Evolutionary conservation across 495 filamentous ascomycete genomes (phyloP).

Genomic region (Aspergillus ostianus): DNA sequence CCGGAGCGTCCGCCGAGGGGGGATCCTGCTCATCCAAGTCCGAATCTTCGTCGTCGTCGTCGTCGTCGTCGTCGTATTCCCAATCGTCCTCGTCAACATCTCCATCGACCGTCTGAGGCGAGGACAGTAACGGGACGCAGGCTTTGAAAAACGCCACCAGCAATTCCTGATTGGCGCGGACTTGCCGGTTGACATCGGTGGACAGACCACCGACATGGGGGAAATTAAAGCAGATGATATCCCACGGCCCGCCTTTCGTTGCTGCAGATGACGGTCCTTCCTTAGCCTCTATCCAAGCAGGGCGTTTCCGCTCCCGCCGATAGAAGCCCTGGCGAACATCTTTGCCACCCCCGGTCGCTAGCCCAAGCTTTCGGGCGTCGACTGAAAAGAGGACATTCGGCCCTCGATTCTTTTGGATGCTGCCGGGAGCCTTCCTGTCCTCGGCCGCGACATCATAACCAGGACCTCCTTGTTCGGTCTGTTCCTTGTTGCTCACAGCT

Average conservation of each 20-base stretch:
- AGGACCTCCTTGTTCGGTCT: no score
- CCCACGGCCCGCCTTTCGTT: constrained; percentile 51
- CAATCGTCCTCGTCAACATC: constrained; percentile 26
- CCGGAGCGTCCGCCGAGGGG: constrained; percentile 4
- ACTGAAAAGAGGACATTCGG: constrained; percentile 63
- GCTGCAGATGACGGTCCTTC: not conserved
- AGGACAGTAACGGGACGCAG: constrained; percentile 49
- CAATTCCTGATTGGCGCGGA: constrained; percentile 87
- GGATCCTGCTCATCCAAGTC: constrained; percentile 16
- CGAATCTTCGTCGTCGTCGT: constrained; percentile 14
- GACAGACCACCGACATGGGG: constrained; percentile 90
- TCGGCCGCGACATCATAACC: not conserved
- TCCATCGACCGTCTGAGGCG: constrained; percentile 30
- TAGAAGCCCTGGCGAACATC: constrained; percentile 37
- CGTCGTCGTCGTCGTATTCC: constrained; percentile 14
- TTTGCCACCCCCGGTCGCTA: constrained; percentile 39
- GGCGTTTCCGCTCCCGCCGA: constrained; percentile 28
- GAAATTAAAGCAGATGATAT: constrained; percentile 90
- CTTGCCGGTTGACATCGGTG: constrained; percentile 92
- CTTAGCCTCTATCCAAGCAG: constrained; percentile 32
- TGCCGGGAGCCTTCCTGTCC: not conserved
- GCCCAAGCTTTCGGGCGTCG: constrained; percentile 70
- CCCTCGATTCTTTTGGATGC: constrained; percentile 2
- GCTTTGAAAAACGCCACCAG: constrained; percentile 78
- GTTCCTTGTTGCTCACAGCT: not conserved